phyloP scores from a whole-genome alignment of 805 yeast species.

The Wickerhamomyces bisporus region DNA sequence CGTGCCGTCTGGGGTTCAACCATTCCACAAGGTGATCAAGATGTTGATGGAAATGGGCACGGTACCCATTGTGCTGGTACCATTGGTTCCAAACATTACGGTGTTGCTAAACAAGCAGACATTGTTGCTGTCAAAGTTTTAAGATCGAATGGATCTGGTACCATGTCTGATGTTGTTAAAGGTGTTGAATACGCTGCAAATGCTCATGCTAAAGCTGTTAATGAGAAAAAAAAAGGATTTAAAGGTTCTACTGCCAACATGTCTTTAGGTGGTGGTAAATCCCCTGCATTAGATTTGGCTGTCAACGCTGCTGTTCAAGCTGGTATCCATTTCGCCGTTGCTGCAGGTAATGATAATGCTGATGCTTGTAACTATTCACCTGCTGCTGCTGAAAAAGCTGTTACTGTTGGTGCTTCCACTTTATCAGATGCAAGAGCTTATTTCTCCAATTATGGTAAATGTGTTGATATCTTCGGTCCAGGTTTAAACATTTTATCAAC shows the following conservation, averaged over 20 bases:
- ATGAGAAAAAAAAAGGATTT: slow-evolving; percentile 54
- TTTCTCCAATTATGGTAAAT: slow-evolving; percentile 91
- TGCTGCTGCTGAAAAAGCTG: slow-evolving; percentile 76
- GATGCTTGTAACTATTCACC: slow-evolving; percentile 94
- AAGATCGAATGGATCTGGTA: slow-evolving; percentile 77
- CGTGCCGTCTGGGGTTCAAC: slow-evolving; percentile 87
- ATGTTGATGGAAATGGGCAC: slow-evolving; percentile 84
- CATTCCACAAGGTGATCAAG: slow-evolving; percentile 65
- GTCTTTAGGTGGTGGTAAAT: slow-evolving; percentile 92
- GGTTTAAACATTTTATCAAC: slow-evolving; percentile 87
- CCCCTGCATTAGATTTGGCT: slow-evolving; percentile 81
- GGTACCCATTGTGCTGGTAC: slow-evolving; percentile 99
- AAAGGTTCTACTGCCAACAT: slow-evolving; percentile 87
- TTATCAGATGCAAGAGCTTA: slow-evolving; percentile 86
- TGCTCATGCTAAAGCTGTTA: slow-evolving; percentile 51
- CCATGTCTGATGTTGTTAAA: slow-evolving; percentile 77
- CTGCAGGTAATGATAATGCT: slow-evolving; percentile 92
- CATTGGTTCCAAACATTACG: slow-evolving; percentile 72
- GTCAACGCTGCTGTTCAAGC: slow-evolving; percentile 85
- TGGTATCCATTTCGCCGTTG: slow-evolving; percentile 90
- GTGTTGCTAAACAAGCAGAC: slow-evolving; percentile 78
- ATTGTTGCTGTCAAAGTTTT: slow-evolving; percentile 81
- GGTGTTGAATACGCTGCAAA: slow-evolving; percentile 84
- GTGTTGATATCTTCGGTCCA: slow-evolving; percentile 97
- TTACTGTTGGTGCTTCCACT: slow-evolving; percentile 95